phyloP scores from a whole-genome alignment of 2,329 filamentous ascomycete species.

The Lasiodiplodia hormozganensis region DNA sequence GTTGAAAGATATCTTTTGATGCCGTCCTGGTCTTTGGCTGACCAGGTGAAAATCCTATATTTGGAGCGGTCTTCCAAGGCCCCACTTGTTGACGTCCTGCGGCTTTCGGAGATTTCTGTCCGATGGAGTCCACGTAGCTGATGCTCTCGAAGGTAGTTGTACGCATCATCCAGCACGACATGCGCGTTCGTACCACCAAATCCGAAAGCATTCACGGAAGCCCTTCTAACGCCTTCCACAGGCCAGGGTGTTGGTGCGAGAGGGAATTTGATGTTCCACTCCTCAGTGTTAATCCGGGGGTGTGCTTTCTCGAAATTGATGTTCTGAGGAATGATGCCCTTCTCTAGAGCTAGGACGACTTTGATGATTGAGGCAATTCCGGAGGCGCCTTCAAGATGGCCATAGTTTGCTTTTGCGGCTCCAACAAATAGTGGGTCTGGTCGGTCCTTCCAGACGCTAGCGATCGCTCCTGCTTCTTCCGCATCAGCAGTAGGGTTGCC shows the following conservation, averaged over 20 bases:
- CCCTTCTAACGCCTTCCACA: constrained; percentile 26
- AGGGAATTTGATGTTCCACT: constrained; percentile 32
- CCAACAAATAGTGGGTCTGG: constrained; percentile 33
- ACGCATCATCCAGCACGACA: constrained; percentile 36
- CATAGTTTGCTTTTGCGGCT: constrained; percentile 40
- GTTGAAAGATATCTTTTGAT: constrained; percentile 17
- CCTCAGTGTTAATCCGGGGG: constrained; percentile 28
- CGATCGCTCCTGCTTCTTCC: constrained; percentile 42
- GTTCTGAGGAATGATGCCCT: constrained; percentile 35
- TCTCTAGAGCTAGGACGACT: constrained; percentile 36
- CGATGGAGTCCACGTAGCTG: constrained; percentile 32
- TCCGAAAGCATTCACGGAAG: constrained; percentile 35
- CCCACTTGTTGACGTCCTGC: constrained; percentile 10
- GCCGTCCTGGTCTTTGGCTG: constrained; percentile 30
- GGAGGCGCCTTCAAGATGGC: constrained; percentile 42
- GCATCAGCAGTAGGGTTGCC: constrained; percentile 63
- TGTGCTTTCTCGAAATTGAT: constrained; percentile 33
- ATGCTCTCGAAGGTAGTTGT: background rate
- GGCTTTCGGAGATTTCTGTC: background rate
- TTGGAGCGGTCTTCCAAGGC: background rate
- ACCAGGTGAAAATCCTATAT: constrained; percentile 30
- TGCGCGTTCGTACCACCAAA: constrained; percentile 41
- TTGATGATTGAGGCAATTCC: constrained; percentile 39
- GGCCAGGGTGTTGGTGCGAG: constrained; percentile 31
- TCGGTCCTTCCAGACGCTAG: constrained; percentile 31